Evolutionary conservation across 495 filamentous ascomycete genomes (phyloP), one percentile per base, ranked within the genome.

Genomic region (Aeminium ludgeri): DNA sequence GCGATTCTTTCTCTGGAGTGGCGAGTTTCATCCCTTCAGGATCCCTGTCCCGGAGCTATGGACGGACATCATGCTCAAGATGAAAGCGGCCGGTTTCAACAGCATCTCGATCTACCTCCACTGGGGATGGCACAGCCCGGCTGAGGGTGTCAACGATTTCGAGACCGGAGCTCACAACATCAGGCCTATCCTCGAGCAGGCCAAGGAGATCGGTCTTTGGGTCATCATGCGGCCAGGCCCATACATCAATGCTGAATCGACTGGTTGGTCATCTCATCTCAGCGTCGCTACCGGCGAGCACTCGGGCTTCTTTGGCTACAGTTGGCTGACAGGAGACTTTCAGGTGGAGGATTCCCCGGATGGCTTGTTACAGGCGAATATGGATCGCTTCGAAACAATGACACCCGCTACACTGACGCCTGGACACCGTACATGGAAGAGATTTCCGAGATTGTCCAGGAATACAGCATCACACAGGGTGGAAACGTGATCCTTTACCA

Each of bases 361-460:
- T 79, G 74, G 73, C 31, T 70, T 4, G 74, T 73, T 0, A 75
- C 72, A 0, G 73, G 72, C n/a, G 72, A 63, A 0, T 75, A 78
- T 41, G 71, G 72, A 0, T 53, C 60, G 6, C 56, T 74, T 6
- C 60, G 74, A 18, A 66, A 71, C 31, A 70, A 76, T 46, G 73
- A 72, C 46, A 44, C 40, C 3, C 58, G 69, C 1, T 78, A 69
- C 50, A 68, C 70, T 0, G 56, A 63, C 10, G 73, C 73, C 32
- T 68, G 63, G 55, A 60, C 43, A 36, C 41, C 46, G 5, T 52
- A 52, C 31, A 34, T 50, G 34, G 30, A 41, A 4, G 45, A 40
- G 6, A 37, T 49, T 12, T 43, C 41, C 2, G 34, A 13, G 23
- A 32, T 45, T 27, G 45, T 40, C 16, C 34, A 19, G 5, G 44